Evolutionary conservation across 768 basidiomycete species (phyloP).

Genomic region (Podaxis sp.): DNA sequence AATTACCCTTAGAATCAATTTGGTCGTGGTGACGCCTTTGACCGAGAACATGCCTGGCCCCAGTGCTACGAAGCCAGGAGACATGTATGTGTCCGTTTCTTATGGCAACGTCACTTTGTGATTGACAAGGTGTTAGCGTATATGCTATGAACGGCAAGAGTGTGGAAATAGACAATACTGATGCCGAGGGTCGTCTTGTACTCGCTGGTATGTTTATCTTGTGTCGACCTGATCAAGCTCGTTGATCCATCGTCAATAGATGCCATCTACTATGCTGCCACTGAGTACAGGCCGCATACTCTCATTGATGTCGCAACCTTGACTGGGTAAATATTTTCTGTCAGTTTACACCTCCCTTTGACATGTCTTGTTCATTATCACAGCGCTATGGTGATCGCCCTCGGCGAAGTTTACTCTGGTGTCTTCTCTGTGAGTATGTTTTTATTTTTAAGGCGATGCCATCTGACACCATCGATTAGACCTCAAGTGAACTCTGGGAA

Average conservation of each 20-base stretch:
- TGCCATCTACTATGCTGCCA: conserved; percentile 80
- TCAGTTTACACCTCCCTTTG: neutral
- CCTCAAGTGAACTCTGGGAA: conserved; percentile 73
- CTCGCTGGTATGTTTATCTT: conserved; percentile 52
- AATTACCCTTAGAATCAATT: conserved; percentile 54
- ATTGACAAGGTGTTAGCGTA: conserved; percentile 38
- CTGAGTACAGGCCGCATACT: conserved; percentile 76
- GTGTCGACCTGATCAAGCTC: neutral
- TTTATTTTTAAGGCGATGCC: neutral
- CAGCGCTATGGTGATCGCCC: conserved; percentile 69
- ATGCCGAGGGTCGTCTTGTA: conserved; percentile 78
- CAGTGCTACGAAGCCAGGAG: conserved; percentile 77
- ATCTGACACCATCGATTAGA: conserved; percentile 33
- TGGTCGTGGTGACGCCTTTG: conserved; percentile 70
- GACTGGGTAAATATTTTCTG: conserved; percentile 54
- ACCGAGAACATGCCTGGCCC: conserved; percentile 86
- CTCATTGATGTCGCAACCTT: conserved; percentile 87
- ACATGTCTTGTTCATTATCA: neutral
- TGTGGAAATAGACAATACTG: conserved; percentile 85
- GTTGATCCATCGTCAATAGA: conserved; percentile 38
- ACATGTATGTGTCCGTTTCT: conserved; percentile 51
- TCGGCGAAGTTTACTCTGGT: conserved; percentile 76
- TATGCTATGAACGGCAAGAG: conserved; percentile 90
- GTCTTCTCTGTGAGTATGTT: conserved; percentile 63
- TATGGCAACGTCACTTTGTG: neutral